phyloP scores from a whole-genome alignment of 2,329 filamentous ascomycete genomes.

The Huntiella moniliformis region DNA sequence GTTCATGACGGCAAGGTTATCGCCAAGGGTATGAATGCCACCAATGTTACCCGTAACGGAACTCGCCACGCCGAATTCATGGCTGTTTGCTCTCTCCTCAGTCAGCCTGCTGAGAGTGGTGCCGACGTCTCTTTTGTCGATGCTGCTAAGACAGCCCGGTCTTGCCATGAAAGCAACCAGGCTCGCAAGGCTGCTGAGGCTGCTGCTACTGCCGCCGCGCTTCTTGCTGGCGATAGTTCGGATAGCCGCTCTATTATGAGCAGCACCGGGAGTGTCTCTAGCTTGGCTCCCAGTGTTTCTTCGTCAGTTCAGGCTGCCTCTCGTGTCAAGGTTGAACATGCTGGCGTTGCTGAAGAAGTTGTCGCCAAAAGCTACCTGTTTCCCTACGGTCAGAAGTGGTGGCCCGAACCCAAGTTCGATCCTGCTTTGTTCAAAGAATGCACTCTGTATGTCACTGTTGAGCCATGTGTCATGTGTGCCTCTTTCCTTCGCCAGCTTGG shows the following conservation, averaged over 20 bases:
- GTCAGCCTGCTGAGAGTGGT: constrained; percentile 14
- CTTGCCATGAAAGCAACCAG: constrained; percentile 13
- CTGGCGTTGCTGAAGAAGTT: constrained; percentile 25
- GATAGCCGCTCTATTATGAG: constrained; percentile 9
- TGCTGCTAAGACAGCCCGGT: constrained; percentile 13
- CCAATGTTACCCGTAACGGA: constrained; percentile 75
- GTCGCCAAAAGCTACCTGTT: constrained; percentile 37
- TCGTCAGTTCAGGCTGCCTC: constrained; percentile 9
- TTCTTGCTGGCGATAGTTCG: constrained; percentile 4
- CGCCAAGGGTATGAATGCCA: constrained; percentile 88
- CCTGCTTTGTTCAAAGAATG: constrained; percentile 31
- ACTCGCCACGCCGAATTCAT: constrained; percentile 93
- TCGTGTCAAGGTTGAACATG: constrained; percentile 11
- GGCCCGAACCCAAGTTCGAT: constrained; percentile 10
- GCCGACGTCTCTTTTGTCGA: constrained; percentile 9
- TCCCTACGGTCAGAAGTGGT: constrained; percentile 38
- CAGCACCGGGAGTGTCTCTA: constrained; percentile 5
- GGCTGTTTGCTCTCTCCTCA: constrained; percentile 45
- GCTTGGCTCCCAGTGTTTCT: constrained; percentile 8
- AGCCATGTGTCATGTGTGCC: constrained; percentile 98
- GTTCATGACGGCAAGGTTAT: constrained; percentile 65
- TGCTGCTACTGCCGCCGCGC: constrained; percentile 22
- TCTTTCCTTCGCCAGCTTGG: constrained; percentile 75
- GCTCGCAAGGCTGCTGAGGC: constrained; percentile 15
- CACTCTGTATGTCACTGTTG: constrained; percentile 87